Evolutionary conservation across 768 basidiomycete genomes (phyloP), one percentile per base, ranked within the genome.

Genomic region (Lepiota brunneoincarnata): DNA sequence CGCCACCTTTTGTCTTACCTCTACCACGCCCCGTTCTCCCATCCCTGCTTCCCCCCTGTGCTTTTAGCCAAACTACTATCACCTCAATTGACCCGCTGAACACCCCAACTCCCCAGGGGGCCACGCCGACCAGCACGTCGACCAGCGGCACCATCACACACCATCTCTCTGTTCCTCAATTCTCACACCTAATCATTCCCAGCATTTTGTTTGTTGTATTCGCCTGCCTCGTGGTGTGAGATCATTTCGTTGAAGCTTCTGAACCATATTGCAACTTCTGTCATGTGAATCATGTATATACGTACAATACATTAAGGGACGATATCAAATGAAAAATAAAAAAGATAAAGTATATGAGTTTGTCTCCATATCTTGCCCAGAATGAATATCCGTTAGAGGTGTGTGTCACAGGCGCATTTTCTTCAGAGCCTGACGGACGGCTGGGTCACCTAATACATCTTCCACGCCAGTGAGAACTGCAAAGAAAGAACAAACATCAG

Each of bases 391-490:
- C 11, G 49, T 54, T 60, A 68, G 40, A 70, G 43, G 50, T 68
- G 58, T 36, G 67, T 55, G 60, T 71, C 62, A 24, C 58, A 58
- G n/a, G 69, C n/a, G 68, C 67, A 70, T 71, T 57, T 69, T 69
- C 53, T 67, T 70, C 42, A 72, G 58, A 12, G 68, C 69, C 52
- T 68, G 65, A 20, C 67, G 61, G 21, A 70, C 69, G 42, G 67
- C 67, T 48, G 69, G 62, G 44, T 68, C 68, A 39, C 64, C 67
- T 23, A 68, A 45, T 7, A 67, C 67, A 51, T 73, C 68, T 57
- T 69, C 70, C 36, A 68, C 67, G 7, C 91, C 91, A 24, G 88
- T 91, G 23, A 92, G 80, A 63, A 92, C 79, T 74, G 42, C 10
- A 55, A 24, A 34, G 36, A 51, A 50, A 35, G 46, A n/a, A 46